These are phyloP conservation scores for Ophiostoma tasmaniense DNA, from an alignment of 2,329 filamentous ascomycete species.

Conservation along the genomic window DNA sequence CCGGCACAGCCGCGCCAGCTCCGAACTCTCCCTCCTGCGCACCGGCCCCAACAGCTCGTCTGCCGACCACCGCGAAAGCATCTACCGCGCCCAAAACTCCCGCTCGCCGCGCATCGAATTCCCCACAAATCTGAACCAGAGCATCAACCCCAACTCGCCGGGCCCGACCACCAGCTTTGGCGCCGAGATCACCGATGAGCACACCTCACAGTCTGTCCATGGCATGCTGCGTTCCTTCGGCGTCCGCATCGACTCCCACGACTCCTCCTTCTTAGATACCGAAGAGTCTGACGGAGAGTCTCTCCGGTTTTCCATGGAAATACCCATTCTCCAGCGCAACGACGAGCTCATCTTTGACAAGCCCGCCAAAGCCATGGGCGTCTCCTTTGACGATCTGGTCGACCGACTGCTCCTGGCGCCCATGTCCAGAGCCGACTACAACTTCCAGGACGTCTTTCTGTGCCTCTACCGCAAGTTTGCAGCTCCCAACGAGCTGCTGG, in stretches of 20 bases:
- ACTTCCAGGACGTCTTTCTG: conserved; percentile 81
- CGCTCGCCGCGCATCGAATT: conserved; percentile 42
- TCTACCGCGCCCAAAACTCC: conserved; percentile 34
- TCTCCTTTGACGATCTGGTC: conserved; percentile 64
- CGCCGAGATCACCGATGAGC: conserved; percentile 38
- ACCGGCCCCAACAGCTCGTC: conserved; percentile 37
- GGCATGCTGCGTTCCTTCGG: conserved; percentile 45
- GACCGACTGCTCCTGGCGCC: conserved; percentile 77
- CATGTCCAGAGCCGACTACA: conserved; percentile 77
- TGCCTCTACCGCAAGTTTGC: conserved; percentile 93
- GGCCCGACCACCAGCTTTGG: conserved; percentile 18
- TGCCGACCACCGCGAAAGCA: conserved; percentile 26
- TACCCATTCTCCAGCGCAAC: conserved; percentile 56
- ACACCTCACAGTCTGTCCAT: conserved; percentile 38
- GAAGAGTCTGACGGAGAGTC: conserved; percentile 65
- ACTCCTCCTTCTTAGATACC: conserved; percentile 52
- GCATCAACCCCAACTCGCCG: conserved; percentile 25
- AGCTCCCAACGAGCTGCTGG: conserved; percentile 67
- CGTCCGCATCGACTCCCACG: conserved; percentile 42
- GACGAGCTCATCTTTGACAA: conserved; percentile 54
- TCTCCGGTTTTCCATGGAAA: conserved; percentile 56
- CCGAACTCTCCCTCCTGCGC: conserved; percentile 55
- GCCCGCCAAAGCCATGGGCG: conserved; percentile 42
- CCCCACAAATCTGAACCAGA: not conserved
- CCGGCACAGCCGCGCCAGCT: conserved; percentile 63